Base-by-base conservation (phyloP, 768 basidiomycete species). In the Tricholoma sp. region DNA sequence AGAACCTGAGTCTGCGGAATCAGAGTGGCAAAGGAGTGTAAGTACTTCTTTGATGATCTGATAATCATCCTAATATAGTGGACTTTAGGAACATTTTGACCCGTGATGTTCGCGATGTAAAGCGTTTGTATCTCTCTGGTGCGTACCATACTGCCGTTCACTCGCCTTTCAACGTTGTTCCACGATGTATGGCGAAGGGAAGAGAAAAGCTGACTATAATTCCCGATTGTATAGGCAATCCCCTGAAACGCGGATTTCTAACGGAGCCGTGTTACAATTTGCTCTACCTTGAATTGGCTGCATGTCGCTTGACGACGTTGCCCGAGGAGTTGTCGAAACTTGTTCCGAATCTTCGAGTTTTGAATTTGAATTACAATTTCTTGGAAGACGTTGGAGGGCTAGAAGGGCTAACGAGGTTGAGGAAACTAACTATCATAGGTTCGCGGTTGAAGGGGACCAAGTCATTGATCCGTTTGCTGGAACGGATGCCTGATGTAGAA, bases 301-400 rank as follows among this genome's bases (percentile, higher is more conserved):
- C 73, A 39, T 98, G 97, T 70, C 83, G 89, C 59, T 75, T 98
- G 60, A 86, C 83, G 34, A 64, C 64, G 54, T 82, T 97, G 50
- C 95, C 95, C n/a, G 65, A 70, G 62, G 79, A 83, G 41, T 75
- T 97, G 63, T 79, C 80, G 54, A 67, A 67, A 47, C 72, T 89
- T 55, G 75, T 86, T 50, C 96, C 97, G 31, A 97, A 95, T 71
- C 73, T 98, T 66, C 85, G 94, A 55, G 86, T 86, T 58, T 76
- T 98, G 72, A 98, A 98, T 77, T 82, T 98, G 62, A 96, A 98
- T 79, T 96, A 97, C 79, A 98, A 98, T 71, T 98, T 95, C 71
- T 68, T 98, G 69, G 84, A 94, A 64, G 86, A 90, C 65, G 72
- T 83, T 54, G 71, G 79, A 61, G 72, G 76, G 51, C 76, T 99